These are phyloP conservation scores for Exophiala spinifera DNA, from an alignment of 2,329 filamentous ascomycete genomes.

Conservation along the genomic window DNA sequence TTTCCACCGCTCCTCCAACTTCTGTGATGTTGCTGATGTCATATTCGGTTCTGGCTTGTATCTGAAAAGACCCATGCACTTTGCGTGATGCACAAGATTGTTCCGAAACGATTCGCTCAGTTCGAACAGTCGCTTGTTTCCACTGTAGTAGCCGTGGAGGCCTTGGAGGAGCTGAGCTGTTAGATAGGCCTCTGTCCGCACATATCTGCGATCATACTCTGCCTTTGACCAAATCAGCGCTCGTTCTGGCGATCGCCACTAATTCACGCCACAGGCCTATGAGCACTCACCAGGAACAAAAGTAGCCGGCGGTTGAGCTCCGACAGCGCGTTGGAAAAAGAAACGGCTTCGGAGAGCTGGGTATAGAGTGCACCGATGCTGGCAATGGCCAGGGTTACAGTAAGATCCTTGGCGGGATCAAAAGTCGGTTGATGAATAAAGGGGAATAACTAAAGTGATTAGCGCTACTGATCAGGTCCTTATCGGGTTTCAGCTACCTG, in stretches of 20 bases:
- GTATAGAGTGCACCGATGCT: constrained; percentile 13
- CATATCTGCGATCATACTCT: constrained; percentile 10
- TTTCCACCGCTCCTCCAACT: not conserved
- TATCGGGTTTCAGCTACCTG: not conserved
- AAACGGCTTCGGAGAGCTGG: not conserved
- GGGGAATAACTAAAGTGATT: not conserved
- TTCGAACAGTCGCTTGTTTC: constrained; percentile 8
- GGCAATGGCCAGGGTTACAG: constrained; percentile 1
- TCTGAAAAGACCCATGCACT: constrained; percentile 5
- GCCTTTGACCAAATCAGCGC: no score
- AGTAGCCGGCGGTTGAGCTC: constrained; percentile 8
- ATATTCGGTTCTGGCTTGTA: no score
- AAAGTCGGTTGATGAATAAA: constrained; percentile 12
- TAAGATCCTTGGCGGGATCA: constrained; percentile 2
- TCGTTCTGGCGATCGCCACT: no score
- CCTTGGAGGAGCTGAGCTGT: constrained; percentile 5
- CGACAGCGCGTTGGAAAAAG: constrained; percentile 3
- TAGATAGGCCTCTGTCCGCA: constrained; percentile 1
- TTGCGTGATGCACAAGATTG: constrained; percentile 3
- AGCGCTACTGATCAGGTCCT: no score
- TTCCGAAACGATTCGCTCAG: not conserved
- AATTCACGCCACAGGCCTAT: no score
- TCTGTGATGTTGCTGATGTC: no score
- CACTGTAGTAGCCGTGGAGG: constrained; percentile 8
- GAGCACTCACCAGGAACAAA: constrained; percentile 5